A percentile compares a stretch with the other conserved stretches of the same genome.
Conservation (phyloP, 495 filamentous ascomycete species). For the Friedmanniomyces simplex region DNA sequence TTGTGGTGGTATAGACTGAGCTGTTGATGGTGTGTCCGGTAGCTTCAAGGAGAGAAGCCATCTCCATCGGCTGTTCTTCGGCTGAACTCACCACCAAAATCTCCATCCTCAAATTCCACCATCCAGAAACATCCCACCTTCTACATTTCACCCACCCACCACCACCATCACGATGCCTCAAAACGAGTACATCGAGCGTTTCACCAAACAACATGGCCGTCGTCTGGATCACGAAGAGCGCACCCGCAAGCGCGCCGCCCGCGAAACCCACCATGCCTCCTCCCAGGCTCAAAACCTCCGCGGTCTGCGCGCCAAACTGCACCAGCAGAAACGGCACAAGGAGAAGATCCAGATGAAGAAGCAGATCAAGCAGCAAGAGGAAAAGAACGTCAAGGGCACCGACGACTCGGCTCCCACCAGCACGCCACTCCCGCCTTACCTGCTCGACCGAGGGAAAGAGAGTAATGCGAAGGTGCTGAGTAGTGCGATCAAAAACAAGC, state of each 20-base stretch:
- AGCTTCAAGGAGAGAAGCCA: background rate
- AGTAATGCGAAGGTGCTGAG: slow-evolving; percentile 82
- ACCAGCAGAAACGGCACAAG: slow-evolving; percentile 83
- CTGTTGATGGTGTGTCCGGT: background rate
- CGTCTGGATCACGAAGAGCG: slow-evolving; percentile 86
- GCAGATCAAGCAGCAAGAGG: slow-evolving; percentile 84
- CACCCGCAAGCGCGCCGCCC: slow-evolving; percentile 71
- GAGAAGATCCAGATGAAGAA: slow-evolving; percentile 99
- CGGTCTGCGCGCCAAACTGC: slow-evolving; percentile 85
- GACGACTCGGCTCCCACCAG: slow-evolving; percentile 59
- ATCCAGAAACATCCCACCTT: background rate
- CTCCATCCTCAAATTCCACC: background rate
- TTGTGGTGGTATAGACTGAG: background rate
- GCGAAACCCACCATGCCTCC: slow-evolving; percentile 75
- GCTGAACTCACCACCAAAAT: background rate
- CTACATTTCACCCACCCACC: background rate
- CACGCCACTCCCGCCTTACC: slow-evolving; percentile 71
- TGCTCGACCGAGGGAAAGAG: slow-evolving; percentile 79
- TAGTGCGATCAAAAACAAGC: slow-evolving; percentile 78
- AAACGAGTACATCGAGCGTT: slow-evolving; percentile 91
- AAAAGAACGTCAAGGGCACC: slow-evolving; percentile 90
- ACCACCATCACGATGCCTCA: slow-evolving; percentile 54
- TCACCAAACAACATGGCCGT: slow-evolving; percentile 70
- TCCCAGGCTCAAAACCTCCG: slow-evolving; percentile 84
- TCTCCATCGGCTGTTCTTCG: background rate